Base-by-base conservation (phyloP, 164 flowering plant genomes). In the Vitis cinerea region DNA sequence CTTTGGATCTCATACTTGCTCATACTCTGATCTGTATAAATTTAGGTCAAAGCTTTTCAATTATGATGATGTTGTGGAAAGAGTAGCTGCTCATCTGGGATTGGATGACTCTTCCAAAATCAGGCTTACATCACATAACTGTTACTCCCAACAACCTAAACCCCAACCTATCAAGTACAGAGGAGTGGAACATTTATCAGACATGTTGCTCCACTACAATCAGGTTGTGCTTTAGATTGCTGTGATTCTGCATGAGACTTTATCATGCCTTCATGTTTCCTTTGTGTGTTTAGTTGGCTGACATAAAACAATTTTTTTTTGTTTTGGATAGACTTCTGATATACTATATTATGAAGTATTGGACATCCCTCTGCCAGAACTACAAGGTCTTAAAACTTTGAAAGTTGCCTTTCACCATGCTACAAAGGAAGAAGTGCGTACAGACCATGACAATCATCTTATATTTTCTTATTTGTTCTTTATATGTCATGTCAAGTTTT, bases 21-120 rank as follows among this genome's bases (percentile, higher is more conserved):
- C 44, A 6, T 6, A 37, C 17, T 55, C 44, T 37, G 61, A 29
- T 66, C 31, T 10, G n/a, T 74, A 10, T 63, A 2, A 47, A 65
- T 64, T 23, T 27, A 89, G 91, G 82, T 87, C 91, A 72, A 91
- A 87, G 82, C 82, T 73, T 4, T 72, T 74, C 78, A 88, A 85
- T n/a, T 92, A 90, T 74, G 97, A 92, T 77, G 93, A 87, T 77
- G 95, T 92, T 30, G 93, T 88, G 74, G 93, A 87, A 66, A 90
- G 80, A 84, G 86, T 92, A 53, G 91, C 95, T 71, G 81, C 65
- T 30, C 85, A 82, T 13, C 82, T 92, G 78, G 87, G 90, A 55
- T 76, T 92, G 85, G 92, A 92, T 74, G 92, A 88, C 75, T 86
- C 92, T 60, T 82, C 94, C 8, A 89, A 87, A 77, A 81, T 91